Evolutionary conservation across 2,329 filamentous ascomycete genomes (phyloP), one percentile per base, ranked within the genome.

Genomic region (Botrytis hyacinthi): DNA sequence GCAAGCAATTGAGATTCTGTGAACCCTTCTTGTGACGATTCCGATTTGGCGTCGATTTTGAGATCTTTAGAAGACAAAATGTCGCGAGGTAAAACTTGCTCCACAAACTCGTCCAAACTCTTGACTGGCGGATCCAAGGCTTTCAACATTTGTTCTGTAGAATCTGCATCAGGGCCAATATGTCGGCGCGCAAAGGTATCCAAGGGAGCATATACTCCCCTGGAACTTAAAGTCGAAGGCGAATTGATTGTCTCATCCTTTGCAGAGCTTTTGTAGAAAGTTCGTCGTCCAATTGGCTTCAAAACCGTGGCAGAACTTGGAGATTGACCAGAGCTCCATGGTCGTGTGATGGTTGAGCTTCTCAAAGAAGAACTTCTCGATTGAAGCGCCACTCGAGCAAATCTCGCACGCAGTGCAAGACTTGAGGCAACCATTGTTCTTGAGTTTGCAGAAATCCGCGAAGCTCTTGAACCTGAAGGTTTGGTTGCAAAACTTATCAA

Each of bases 91-190:
- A 98, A 86, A 67, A 98, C 95, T 83, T 97, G 90, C 79, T 88
- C 86, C 60, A 98, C 89, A 80, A 98, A 97, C 42, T 93, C 90
- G 76, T 98, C 94, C 74, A 98, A 83, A 63, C 87, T 91, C 75
- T 87, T 85, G 16, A 86, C 91, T 0, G 93, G 92, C 29, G 94
- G 93, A 74, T 93, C 91, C 59, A 98, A 86, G 1, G 87, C 87
- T 78, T 91, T 88, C 74, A 98, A 89, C 95, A 98, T 98, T 80
- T 90, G 86, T 77, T 90, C 85, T 1, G 90, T 88, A 72, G 93
- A 90, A 62, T 86, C 84, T 48, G 91, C 86, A 70, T 91, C 90
- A 5, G 94, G 94, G 1, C 95, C 95, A 83, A 98, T 97, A 83
- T 98, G 95, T 67, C 95, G 90, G 74, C 92, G 88, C 72, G 92